phyloP scores from a whole-genome alignment of 768 basidiomycete species.

The Epithele typhae region DNA sequence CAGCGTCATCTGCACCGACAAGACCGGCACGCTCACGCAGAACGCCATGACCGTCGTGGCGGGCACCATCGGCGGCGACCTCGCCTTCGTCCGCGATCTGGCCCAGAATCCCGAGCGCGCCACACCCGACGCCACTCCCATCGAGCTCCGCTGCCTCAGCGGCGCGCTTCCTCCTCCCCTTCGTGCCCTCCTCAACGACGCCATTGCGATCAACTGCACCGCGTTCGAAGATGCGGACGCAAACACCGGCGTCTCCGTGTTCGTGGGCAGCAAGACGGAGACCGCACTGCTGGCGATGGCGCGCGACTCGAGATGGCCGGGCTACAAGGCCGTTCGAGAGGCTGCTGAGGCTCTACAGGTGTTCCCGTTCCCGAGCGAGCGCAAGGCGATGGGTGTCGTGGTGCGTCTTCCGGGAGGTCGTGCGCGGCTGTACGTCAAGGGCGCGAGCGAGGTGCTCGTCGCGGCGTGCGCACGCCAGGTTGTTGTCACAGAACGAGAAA shows the following conservation, averaged over 20 bases:
- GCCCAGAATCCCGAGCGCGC: conserved; percentile 65
- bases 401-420: conserved; percentile 50
- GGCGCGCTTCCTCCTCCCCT: conserved; percentile 55
- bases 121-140: conserved; percentile 53
- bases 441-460: conserved; percentile 90
- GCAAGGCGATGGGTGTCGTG: conserved; percentile 94
- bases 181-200: conserved; percentile 68
- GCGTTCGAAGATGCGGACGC: conserved; percentile 82
- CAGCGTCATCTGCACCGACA: conserved; percentile 92
- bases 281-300: conserved; percentile 88
- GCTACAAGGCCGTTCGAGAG: conserved; percentile 69
- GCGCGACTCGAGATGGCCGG: conserved; percentile 73
- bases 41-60: conserved; percentile 96
- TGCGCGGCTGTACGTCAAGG: conserved; percentile 81
- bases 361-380: conserved; percentile 90
- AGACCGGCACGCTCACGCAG: conserved; percentile 94
- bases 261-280: conserved; percentile 95
- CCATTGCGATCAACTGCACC: conserved; percentile 89
- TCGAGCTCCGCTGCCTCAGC: conserved; percentile 41
- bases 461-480: conserved; percentile 73
- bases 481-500: conserved; percentile 48
- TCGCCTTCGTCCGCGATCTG: conserved; percentile 84
- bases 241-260: conserved; percentile 54
- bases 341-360: conserved; percentile 65
- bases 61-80: conserved; percentile 88